phyloP scores from a whole-genome alignment of 805 yeast genomes.

The Hanseniaspora vineae region DNA sequence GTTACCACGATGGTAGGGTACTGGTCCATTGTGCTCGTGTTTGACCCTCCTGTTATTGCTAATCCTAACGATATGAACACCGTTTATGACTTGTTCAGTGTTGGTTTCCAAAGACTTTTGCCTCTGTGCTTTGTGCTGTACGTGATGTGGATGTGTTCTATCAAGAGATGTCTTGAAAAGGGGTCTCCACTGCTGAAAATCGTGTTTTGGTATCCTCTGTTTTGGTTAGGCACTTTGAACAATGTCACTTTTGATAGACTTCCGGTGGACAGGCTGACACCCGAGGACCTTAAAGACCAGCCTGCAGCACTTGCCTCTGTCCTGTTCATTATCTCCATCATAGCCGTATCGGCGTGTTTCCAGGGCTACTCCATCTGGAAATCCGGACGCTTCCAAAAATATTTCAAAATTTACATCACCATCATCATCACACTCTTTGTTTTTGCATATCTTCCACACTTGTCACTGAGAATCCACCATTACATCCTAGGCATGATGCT shows the following conservation, averaged over 20 bases:
- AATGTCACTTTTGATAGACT: constrained; percentile 79
- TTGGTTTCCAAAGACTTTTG: constrained; percentile 59
- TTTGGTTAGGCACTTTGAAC: constrained; percentile 77
- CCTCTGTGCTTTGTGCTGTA: constrained; percentile 64
- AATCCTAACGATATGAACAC: constrained; percentile 38
- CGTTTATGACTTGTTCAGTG: constrained; percentile 50
- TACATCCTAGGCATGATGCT: constrained; percentile 65
- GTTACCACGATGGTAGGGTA: constrained; percentile 50
- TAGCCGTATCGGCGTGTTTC: constrained; percentile 43
- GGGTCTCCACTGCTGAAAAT: constrained; percentile 29
- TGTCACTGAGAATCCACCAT: constrained; percentile 70
- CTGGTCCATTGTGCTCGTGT: constrained; percentile 66
- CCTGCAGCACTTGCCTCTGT: constrained; percentile 69
- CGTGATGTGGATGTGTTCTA: constrained; percentile 51
- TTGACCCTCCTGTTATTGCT: constrained; percentile 65
- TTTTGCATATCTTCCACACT: constrained; percentile 44
- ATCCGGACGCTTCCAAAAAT: constrained; percentile 53
- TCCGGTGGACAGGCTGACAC: constrained; percentile 75
- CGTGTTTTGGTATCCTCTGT: constrained; percentile 57
- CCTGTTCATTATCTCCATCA: constrained; percentile 31
- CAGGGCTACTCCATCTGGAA: constrained; percentile 78
- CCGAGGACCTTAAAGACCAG: constrained; percentile 55
- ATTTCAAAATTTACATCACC: constrained; percentile 38
- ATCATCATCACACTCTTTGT: constrained; percentile 32
- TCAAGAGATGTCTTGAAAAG: constrained; percentile 24